Base-by-base conservation (phyloP, 2,329 filamentous ascomycete genomes). In the Lecanicillium sp. region DNA sequence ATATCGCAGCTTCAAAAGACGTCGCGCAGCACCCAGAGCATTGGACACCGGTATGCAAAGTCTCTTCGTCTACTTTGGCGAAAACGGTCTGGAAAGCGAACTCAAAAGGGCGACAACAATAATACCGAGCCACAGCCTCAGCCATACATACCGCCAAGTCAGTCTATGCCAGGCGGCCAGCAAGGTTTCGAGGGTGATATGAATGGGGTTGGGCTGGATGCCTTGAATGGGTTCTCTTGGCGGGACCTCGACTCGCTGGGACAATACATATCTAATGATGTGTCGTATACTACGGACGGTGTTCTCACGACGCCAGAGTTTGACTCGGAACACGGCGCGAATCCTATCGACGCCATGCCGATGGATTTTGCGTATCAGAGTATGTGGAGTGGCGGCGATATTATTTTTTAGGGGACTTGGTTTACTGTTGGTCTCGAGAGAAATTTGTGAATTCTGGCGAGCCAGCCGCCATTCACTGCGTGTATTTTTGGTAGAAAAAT, bases 51-150 rank as follows among this genome's bases (percentile, higher is more conserved):
- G 12, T 82, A 81, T 47, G 73, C 77, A 4, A 66, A 73, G 14
- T 69, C 80, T 1, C 60, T 82, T 1, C 70, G 75, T 31, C 62
- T 80, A 13, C 56, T 82, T 3, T 81, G 77, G 78, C 64, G 72
- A 20, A 70, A 57, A 41, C 8, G 35, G 37, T 15, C 41, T 13
- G 30, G 48, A 44, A 45, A 42, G 12, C 34, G 39, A 8, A 25
- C 19, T 18, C 46, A 29, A 30, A 50, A 36, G 44, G 47, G 27
- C 35, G 42, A 42, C 29, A 44, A 43, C 27, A 37, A 17, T 38
- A 41, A 17, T 38, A 41, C 42, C 41, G 43, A 16, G 36, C 43
- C 11, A 43, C 52, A 19, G 45, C 56, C 14, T 41, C 47, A 35
- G 50, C 49, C 31, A 53, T 51, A 37, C 56, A 45, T 42, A 20